These are phyloP conservation scores for Albatrellus ellisii DNA, from an alignment of 768 basidiomycete species.

Conservation along the genomic window DNA sequence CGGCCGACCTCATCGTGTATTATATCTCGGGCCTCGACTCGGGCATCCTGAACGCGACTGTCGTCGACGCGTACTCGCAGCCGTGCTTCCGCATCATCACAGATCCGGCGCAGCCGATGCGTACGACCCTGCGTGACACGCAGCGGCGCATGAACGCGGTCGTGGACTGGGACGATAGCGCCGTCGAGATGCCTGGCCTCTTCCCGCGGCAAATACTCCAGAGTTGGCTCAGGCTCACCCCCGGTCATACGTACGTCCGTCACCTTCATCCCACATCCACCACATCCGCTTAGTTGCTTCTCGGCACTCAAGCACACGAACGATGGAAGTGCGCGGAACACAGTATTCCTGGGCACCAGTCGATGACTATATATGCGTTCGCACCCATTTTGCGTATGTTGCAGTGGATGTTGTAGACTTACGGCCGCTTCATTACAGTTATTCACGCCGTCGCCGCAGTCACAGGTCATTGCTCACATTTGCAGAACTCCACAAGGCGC, in stretches of 20 bases:
- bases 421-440: slow-evolving; percentile 5
- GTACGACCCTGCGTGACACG: slow-evolving; percentile 7
- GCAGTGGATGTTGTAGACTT: neutral
- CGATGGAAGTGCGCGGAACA: slow-evolving; percentile 12
- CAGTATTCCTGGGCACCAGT: slow-evolving; percentile 11
- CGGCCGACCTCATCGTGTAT: slow-evolving; percentile 2
- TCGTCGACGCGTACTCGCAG: slow-evolving; percentile 9
- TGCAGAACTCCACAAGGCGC: slow-evolving; percentile 6
- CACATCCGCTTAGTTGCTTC: neutral
- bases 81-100: slow-evolving; percentile 8
- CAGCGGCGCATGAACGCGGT: slow-evolving; percentile 11
- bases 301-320: slow-evolving; percentile 5
- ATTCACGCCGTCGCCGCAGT: neutral
- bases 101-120: slow-evolving; percentile 6
- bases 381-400: neutral
- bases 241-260: slow-evolving; percentile 9
- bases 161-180: slow-evolving; percentile 7
- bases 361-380: slow-evolving; percentile 10
- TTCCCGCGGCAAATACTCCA: slow-evolving; percentile 6
- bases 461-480: slow-evolving; percentile 7
- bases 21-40: slow-evolving; percentile 10
- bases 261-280: neutral
- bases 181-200: slow-evolving; percentile 13
- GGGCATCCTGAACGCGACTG: slow-evolving; percentile 12
- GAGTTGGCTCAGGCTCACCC: slow-evolving; percentile 9